Evolutionary conservation across 345 rosid genomes (phyloP), one percentile per base, ranked within the genome.

Genomic region (Ailanthus altissimus): DNA sequence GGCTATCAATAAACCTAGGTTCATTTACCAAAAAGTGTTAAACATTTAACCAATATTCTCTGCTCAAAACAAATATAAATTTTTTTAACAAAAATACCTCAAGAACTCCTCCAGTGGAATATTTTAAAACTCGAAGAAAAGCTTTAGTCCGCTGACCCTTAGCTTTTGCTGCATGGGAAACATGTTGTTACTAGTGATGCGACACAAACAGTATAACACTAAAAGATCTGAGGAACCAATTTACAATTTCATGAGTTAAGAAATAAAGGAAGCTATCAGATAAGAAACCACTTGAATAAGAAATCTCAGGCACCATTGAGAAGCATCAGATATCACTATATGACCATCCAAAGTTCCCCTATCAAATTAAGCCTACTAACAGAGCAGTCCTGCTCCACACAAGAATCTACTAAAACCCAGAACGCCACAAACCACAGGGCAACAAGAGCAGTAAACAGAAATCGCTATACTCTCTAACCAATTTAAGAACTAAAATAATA

Each of bases 61-160:
- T 53, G 16, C 56, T 56, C 32, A 20, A 38, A 60, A 61, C 15
- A 56, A 36, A 63, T 6, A 60, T 40, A 28, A 54, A 38, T 61
- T 14, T 69, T 26, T 60, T 60, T 79, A 25, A 75, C 61, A 79
- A 78, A 68, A 70, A 54, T 90, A 96, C 98, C 99, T 96, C 99
- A 25, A 93, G 97, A 36, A 96, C 97, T 73, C 97, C 99, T 77
- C 99, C 98, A 23, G 88, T 90, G 69, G 99, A 92, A 81, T 93
- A 92, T 79, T 96, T 96, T 76, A 96, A 75, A 26, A 96, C 99
- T 70, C 99, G 93, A 81, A 96, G 97, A 88, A 90, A 90, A 81
- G 99, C 97, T 85, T 93, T 92, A 77, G 88, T 85, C 46, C 87
- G 77, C 60, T 83, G 89, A 61, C 88, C 93, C 85, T 89, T 93